A percentile compares a stretch with the other conserved stretches of the same genome.
These are phyloP conservation scores for Colletotrichum spinosum DNA, from an alignment of 2,329 filamentous ascomycete species.

Conservation along the genomic window DNA sequence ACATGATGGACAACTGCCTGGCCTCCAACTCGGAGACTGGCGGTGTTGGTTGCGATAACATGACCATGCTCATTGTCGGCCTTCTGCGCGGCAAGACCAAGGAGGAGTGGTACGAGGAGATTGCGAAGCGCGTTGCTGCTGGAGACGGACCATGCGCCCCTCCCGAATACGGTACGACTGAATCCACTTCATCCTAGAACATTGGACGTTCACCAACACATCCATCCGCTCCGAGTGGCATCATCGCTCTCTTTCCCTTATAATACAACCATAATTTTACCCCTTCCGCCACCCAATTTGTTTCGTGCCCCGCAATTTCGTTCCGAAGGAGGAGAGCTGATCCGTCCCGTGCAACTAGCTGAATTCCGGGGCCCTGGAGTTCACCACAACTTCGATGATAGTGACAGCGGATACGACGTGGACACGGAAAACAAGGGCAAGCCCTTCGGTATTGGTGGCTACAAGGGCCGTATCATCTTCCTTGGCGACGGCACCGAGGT, in stretches of 20 bases:
- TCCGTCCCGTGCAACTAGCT: conserved; percentile 60
- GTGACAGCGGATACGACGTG: conserved; percentile 80
- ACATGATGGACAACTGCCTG: conserved; percentile 99
- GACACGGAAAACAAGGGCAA: conserved; percentile 74
- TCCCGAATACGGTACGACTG: conserved; percentile 95
- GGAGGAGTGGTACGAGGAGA: conserved; percentile 98
- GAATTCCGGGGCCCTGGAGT: conserved; percentile 87
- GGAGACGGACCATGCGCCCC: conserved; percentile 98
- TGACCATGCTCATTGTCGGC: conserved; percentile 95
- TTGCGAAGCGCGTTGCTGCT: conserved; percentile 92
- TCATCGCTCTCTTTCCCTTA: conserved; percentile 30
- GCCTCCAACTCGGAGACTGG: conserved; percentile 98
- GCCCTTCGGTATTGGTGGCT: conserved; percentile 75
- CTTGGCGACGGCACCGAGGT: conserved; percentile 96
- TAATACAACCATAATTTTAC: conserved; percentile 32
- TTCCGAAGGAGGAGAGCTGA: conserved; percentile 38
- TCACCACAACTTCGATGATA: conserved; percentile 86
- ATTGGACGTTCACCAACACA: conserved; percentile 31
- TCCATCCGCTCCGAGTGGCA: conserved; percentile 30
- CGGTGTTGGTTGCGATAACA: conserved; percentile 98
- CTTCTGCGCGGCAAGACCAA: conserved; percentile 92
- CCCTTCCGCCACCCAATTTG: conserved; percentile 26
- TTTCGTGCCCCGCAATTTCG: conserved; percentile 34
- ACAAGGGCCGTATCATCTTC: conserved; percentile 90
- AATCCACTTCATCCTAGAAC: conserved; percentile 39